Base-by-base conservation (phyloP, 306 rosid species). In the Abrus precatorius region DNA sequence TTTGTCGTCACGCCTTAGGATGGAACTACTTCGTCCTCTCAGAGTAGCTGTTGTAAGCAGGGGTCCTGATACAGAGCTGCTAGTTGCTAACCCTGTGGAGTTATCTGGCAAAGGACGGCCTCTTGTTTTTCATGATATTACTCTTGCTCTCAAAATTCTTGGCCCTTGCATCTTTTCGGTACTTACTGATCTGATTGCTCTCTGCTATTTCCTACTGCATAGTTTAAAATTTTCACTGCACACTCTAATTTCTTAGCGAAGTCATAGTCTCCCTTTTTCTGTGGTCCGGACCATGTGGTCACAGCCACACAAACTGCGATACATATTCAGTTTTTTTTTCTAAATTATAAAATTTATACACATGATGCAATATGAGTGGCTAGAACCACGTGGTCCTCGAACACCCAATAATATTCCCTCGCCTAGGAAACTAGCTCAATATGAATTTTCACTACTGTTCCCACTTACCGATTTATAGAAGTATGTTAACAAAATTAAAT, bases 91-190 rank as follows among this genome's bases (percentile, higher is more conserved):
- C 87, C 99, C 98, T 0, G 97, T 91, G 40, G 99, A 93, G 72
- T 81, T 95, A 76, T 91, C 98, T 11, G 92, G 94, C 78, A 91
- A 92, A 85, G 99, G 99, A 50, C 89, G 99, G 36, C 99, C 99
- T 50, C 98, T 90, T 72, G 99, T 95, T 61, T 93, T 95, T 55
- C n/a, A 90, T 79, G 98, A 95, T 68, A 93, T 93, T 61, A 93
- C 99, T 78, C 96, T 87, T 77, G 96, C 98, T 72, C 91, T 95
- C 78, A 93, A 89, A 89, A 86, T 79, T 87, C 92, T 91, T 27
- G 80, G 86, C 85, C 84, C 86, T 34, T 84, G 97, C 84, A 87
- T 93, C 76, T 95, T 95, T 84, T 90, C 81, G 97, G 99, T 95
- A 95, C 75, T 83, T 78, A 54, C 87, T 67, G 7, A 66, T 83